Evolutionary conservation across 2,329 filamentous ascomycete species (phyloP), one percentile per base, ranked within the genome.

Genomic region (Apiospora sp.): DNA sequence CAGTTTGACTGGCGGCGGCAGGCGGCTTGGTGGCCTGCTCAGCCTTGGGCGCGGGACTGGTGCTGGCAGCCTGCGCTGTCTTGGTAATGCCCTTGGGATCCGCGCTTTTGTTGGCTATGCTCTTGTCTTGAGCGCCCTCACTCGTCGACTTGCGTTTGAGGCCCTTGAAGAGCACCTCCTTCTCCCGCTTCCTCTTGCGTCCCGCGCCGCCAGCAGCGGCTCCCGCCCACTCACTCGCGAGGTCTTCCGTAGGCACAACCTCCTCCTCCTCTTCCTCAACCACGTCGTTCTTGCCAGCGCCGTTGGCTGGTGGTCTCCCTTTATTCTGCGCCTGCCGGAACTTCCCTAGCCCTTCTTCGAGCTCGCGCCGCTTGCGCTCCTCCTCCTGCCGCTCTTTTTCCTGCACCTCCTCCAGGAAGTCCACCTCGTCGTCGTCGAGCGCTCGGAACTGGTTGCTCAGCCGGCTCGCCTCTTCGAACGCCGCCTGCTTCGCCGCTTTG

Each of bases 401-500:
- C 68, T 84, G 78, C 51, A 93, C 86, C 67, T 87, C 88, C 67
- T 92, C 90, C 69, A 96, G 83, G 76, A 94, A 96, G 27, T 92
- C 93, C 69, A 93, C 87, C 83, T 96, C 94, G 79, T 95, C 93
- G 73, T 94, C 92, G 79, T 96, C 92, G 43, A 96, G 86, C 3
- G 92, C 87, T 51, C 92, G 89, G 80, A 95, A 95, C 83, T 96
- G 94, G 78, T 96, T 93, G 78, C 90, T 89, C 70, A 96, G 85
- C 75, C 88, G 88, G 75, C 87, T 88, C 75, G 91, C 87, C 81
- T 96, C 93, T 81, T 95, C 93, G 81, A 95, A 94, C 12, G 92
- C 93, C 27, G 93, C 93, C 83, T 96, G 92, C 82, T 95, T 96
- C 72, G 93, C 92, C 75, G 91, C 93, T 92, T 95, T 96, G 82